phyloP scores from a whole-genome alignment of 2,329 filamentous ascomycete genomes.

The Fusarium sp. region DNA sequence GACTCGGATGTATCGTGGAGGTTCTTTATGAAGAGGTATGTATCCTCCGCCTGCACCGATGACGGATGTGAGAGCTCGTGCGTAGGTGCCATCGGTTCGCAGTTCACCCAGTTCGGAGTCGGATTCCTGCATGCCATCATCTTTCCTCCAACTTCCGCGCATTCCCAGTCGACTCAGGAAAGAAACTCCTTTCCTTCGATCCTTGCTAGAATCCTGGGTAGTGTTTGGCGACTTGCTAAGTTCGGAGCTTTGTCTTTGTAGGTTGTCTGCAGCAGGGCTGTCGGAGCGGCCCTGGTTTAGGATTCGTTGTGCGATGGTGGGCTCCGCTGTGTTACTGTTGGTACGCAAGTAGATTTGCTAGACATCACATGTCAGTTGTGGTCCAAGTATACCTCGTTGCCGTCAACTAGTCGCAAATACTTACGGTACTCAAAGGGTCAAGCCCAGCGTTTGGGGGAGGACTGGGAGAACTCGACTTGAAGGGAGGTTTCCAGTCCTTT shows the following conservation, averaged over 20 bases:
- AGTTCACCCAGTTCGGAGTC: constrained; percentile 74
- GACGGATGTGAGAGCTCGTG: constrained; percentile 80
- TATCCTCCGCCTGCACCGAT: constrained; percentile 74
- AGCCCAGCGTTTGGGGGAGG: constrained; percentile 43
- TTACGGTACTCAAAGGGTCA: constrained; percentile 50
- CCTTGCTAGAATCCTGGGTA: constrained; percentile 59
- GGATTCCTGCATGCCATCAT: constrained; percentile 65
- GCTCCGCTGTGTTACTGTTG: constrained; percentile 46
- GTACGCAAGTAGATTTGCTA: constrained; percentile 53
- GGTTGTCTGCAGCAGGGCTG: constrained; percentile 54
- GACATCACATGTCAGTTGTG: constrained; percentile 4
- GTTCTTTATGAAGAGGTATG: constrained; percentile 86
- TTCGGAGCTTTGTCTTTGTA: constrained; percentile 54
- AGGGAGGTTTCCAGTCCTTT: constrained; percentile 44
- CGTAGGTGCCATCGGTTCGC: constrained; percentile 82
- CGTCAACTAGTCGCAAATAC: constrained; percentile 9
- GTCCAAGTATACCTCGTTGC: neutral
- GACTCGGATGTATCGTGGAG: constrained; percentile 90
- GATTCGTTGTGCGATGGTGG: constrained; percentile 63
- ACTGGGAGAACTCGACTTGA: constrained; percentile 39
- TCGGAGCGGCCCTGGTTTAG: constrained; percentile 62
- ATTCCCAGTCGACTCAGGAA: constrained; percentile 86
- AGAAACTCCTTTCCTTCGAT: constrained; percentile 83
- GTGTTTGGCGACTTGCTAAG: constrained; percentile 47
- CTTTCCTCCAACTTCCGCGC: constrained; percentile 77